Evolutionary conservation across 1,284 basidiomycete species (phyloP).

Genomic region (Puccinia horiana): DNA sequence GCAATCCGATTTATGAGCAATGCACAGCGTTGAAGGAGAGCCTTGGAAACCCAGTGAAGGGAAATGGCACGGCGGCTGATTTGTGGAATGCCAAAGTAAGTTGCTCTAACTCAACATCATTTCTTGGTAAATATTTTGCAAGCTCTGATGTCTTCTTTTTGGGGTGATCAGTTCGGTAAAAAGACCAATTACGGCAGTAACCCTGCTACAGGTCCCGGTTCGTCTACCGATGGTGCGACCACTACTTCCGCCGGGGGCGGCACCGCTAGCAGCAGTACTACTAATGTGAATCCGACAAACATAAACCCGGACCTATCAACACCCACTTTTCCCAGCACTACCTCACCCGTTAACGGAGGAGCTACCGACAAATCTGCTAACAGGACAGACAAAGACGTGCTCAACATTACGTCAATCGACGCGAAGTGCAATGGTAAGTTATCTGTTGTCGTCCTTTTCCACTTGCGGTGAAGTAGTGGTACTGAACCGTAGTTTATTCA

Average conservation of each 20-base stretch:
- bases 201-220: neutral
- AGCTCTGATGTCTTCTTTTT: neutral
- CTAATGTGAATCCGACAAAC: too few species aligned
- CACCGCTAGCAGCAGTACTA: too few species aligned
- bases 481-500: neutral
- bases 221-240: too few species aligned
- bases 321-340: too few species aligned
- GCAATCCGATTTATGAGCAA: neutral
- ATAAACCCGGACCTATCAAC: too few species aligned
- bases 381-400: too few species aligned
- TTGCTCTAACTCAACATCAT: neutral
- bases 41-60: neutral
- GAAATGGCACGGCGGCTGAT: conserved; percentile 16
- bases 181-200: neutral
- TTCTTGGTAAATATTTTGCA: neutral
- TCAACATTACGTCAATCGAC: too few species aligned
- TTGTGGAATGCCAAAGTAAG: neutral
- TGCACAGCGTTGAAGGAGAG: neutral
- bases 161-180: neutral
- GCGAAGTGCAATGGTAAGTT: neutral
- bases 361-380: too few species aligned
- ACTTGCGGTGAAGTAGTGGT: neutral
- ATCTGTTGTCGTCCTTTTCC: too few species aligned
- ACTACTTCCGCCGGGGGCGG: too few species aligned
- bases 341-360: too few species aligned